Base-by-base conservation (phyloP, 2,329 filamentous ascomycete genomes). In the Calonectria hawksworthii region DNA sequence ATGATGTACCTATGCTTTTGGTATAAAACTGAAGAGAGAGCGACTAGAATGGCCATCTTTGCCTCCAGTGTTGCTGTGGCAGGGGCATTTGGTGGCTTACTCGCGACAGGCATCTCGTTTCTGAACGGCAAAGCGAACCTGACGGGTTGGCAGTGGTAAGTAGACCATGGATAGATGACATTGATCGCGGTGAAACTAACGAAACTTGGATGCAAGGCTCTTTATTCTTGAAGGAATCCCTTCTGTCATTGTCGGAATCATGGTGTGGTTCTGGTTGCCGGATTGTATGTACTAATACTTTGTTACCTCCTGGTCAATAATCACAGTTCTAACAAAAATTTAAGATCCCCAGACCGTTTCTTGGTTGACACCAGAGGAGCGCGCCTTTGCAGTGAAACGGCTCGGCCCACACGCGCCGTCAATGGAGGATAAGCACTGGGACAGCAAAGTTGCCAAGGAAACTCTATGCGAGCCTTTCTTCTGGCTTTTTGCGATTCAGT, bases 381-480 rank as follows among this genome's bases (percentile, higher is more conserved):
- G 56, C 7, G 56, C 56, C n/a, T 63, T 63, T 21, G 56, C 56
- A 0, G 34, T 63, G 14, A 63, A 63, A 30, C 56, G 56, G 4
- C 56, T 63, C 18, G 84, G 82, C 3, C 82, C 82, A 23, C 81
- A 82, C 54, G 83, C 82, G 1, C 82, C 83, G 13, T 81, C 80
- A n/a, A 83, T 83, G 82, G 77, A 72, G 41, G 83, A 84, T 67
- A 84, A 82, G 78, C 82, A 84, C 76, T 84, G 82, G 82, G 82
- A 84, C 72, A 76, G 76, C 74, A 77, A 80, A 47, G 75, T 80
- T 16, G 83, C 84, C 47, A 83, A 81, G 61, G 68, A 81, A 41
- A 85, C 83, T 13, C 26, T 86, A 38, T 38, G 73, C 64, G 84
- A 83, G 54, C 83, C 81, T 11, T 82, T 81, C 77, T 84, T 84